phyloP scores from a whole-genome alignment of 2,329 filamentous ascomycete genomes.

The Rasamsonia emersonii region DNA sequence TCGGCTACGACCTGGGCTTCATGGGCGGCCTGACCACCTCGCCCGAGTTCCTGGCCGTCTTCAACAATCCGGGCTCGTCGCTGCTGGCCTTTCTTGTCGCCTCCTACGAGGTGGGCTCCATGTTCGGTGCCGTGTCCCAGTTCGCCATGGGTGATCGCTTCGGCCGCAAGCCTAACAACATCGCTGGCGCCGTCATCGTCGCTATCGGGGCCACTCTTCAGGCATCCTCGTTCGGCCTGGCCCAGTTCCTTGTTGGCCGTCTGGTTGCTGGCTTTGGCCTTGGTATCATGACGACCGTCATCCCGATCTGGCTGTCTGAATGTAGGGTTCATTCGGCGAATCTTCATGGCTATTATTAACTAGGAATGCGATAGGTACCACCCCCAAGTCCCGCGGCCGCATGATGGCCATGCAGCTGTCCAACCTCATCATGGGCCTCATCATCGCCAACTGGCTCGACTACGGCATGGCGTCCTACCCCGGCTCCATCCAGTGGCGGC shows the following conservation, averaged over 20 bases:
- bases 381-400: constrained; percentile 33
- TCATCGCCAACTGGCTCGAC: constrained; percentile 23
- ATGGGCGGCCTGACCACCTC: constrained; percentile 17
- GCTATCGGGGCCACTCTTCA: constrained; percentile 17
- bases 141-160: constrained; percentile 33
- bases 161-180: constrained; percentile 34
- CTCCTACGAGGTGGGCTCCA: constrained; percentile 18
- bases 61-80: constrained; percentile 15
- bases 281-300: constrained; percentile 17
- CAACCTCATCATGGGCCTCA: constrained; percentile 15
- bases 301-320: constrained; percentile 17
- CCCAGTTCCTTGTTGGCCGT: constrained; percentile 17
- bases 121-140: constrained; percentile 19
- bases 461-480: constrained; percentile 17
- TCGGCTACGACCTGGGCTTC: constrained; percentile 37
- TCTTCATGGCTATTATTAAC: neutral
- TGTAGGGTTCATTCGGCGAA: neutral
- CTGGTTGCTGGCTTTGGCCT: constrained; percentile 16
- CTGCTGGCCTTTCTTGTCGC: constrained; percentile 15
- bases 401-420: constrained; percentile 34
- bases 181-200: constrained; percentile 25
- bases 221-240: constrained; percentile 10
- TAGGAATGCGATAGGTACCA: no score
- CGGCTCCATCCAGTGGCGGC: constrained; percentile 16
- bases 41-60: constrained; percentile 7